These are phyloP conservation scores for Coemansia sp. DNA, from an alignment of 192 early-diverging fungal species.

Conservation along the genomic window DNA sequence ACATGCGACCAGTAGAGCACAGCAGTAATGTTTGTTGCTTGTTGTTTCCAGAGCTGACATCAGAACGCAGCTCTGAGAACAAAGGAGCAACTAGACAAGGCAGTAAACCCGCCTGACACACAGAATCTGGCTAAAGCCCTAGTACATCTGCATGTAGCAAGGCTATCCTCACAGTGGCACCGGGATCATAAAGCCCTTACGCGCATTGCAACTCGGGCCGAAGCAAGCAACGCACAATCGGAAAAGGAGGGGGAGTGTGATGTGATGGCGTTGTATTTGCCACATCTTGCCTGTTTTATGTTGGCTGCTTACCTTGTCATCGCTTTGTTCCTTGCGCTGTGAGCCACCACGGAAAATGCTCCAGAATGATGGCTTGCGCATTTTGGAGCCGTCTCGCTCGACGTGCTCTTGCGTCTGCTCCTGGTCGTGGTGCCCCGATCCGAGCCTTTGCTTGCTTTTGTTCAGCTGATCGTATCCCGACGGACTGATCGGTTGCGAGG, in stretches of 20 bases:
- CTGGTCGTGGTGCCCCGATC: conserved; percentile 14
- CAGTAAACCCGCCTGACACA: too few relatives aligned
- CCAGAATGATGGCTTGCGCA: conserved; percentile 58
- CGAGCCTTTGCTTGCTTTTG: conserved; percentile 7
- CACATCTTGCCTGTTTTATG: not conserved
- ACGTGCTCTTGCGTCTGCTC: conserved; percentile 19
- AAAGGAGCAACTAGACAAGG: too few relatives aligned
- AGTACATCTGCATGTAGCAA: too few relatives aligned
- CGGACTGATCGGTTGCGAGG: not conserved
- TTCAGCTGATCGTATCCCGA: not conserved
- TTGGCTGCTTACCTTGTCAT: conserved; percentile 49
- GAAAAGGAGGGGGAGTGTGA: conserved; percentile 1
- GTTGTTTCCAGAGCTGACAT: not conserved
- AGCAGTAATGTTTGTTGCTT: not conserved
- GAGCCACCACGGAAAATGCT: conserved; percentile 48
- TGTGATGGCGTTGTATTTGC: not conserved
- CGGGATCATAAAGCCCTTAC: not conserved
- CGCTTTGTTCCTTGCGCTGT: conserved; percentile 39
- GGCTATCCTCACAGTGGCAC: not conserved
- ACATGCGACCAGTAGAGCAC: not conserved
- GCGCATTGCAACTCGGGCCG: not conserved
- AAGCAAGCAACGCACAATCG: not conserved
- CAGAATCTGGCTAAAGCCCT: too few relatives aligned
- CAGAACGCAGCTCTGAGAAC: too few relatives aligned
- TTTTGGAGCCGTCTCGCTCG: conserved; percentile 52